These are phyloP conservation scores for Sporothrix mexicana DNA, from an alignment of 2,329 filamentous ascomycete species.

Conservation along the genomic window DNA sequence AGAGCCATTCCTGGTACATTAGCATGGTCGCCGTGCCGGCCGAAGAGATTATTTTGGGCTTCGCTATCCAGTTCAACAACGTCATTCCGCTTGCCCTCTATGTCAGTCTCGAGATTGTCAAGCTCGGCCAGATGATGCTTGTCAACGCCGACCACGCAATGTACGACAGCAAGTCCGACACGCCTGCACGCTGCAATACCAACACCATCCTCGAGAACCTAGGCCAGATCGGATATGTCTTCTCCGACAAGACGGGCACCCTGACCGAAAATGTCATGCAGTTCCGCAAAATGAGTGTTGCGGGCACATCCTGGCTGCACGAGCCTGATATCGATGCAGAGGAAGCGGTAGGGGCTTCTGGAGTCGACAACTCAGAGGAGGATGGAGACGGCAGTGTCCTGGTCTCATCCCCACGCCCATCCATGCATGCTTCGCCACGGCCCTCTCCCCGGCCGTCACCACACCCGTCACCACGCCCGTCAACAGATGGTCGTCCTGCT, in stretches of 20 bases:
- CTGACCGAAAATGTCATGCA: slow-evolving; percentile 96
- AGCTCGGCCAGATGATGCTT: slow-evolving; percentile 77
- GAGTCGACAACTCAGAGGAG: not conserved
- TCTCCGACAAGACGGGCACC: slow-evolving; percentile 94
- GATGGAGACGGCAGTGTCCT: not conserved
- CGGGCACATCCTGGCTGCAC: slow-evolving; percentile 87
- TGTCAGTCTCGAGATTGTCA: slow-evolving; percentile 87
- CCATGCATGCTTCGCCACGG: not conserved
- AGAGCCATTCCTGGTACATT: slow-evolving; percentile 78
- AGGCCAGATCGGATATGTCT: slow-evolving; percentile 87
- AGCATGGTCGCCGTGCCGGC: slow-evolving; percentile 72
- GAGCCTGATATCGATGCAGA: slow-evolving; percentile 50
- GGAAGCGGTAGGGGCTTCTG: slow-evolving; percentile 34
- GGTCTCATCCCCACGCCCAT: not conserved
- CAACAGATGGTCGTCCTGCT: not conserved
- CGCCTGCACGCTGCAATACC: slow-evolving; percentile 86
- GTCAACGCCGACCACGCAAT: slow-evolving; percentile 83
- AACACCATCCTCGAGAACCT: slow-evolving; percentile 95
- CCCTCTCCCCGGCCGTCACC: slow-evolving; percentile 1
- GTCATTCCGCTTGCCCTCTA: slow-evolving; percentile 91
- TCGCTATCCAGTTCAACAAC: slow-evolving; percentile 96
- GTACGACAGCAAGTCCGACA: slow-evolving; percentile 85
- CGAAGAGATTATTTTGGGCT: slow-evolving; percentile 83
- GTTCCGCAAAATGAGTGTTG: slow-evolving; percentile 89
- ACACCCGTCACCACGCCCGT: slow-evolving; percentile 1